Evolutionary conservation across 345 rosid species (phyloP).

Genomic region (Boechera divaricarpa): DNA sequence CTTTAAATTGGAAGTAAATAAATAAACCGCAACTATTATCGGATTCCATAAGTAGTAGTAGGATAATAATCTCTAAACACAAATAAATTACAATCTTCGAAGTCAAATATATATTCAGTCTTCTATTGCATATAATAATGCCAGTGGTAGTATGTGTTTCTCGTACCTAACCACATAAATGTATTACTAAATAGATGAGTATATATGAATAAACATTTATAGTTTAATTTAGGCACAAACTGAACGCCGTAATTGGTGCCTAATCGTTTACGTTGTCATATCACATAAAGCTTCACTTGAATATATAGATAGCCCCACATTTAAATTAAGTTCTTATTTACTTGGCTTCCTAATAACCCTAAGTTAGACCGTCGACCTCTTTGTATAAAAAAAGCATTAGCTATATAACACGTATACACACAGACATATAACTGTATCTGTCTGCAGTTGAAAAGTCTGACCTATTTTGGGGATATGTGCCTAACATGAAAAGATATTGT

Average conservation of each 20-base stretch:
- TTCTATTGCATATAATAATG: constrained; percentile 3
- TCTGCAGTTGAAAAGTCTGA: constrained; percentile 47
- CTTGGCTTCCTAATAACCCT: background rate
- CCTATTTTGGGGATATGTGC: constrained; percentile 41
- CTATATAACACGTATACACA: constrained; percentile 12
- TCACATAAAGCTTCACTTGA: constrained; percentile 20
- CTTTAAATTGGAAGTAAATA: background rate
- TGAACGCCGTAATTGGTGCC: constrained; percentile 41
- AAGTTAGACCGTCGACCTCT: constrained; percentile 27
- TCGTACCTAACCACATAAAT: constrained; percentile 23
- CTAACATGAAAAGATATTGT: constrained; percentile 38
- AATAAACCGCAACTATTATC: background rate
- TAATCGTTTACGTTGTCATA: constrained; percentile 23
- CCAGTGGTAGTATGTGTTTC: constrained; percentile 4
- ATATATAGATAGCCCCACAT: constrained; percentile 5
- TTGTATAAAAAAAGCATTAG: background rate
- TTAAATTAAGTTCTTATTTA: constrained; percentile 14
- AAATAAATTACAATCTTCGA: background rate
- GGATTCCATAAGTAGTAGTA: background rate
- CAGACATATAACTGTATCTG: constrained; percentile 23
- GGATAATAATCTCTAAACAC: background rate
- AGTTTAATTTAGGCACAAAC: constrained; percentile 25
- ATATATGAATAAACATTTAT: background rate
- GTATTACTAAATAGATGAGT: constrained; percentile 1
- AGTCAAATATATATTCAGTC: background rate